Evolutionary conservation across 2,329 filamentous ascomycete genomes (phyloP), one percentile per base, ranked within the genome.

Genomic region (Diaporthe caulivora): DNA sequence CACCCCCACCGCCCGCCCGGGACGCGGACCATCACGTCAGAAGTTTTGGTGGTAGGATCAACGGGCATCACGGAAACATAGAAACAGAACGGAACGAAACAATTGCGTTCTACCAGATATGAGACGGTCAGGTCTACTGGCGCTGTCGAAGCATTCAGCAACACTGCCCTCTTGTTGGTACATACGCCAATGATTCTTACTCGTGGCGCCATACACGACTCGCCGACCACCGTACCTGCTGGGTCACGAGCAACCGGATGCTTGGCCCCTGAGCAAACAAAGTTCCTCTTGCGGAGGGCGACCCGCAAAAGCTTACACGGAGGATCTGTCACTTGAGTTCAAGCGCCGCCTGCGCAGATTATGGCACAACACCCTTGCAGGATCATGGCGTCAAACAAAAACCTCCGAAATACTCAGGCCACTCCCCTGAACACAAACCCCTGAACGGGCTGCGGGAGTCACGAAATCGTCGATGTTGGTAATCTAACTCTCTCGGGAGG

Each of bases 41-140:
- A 24, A 13, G 60, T 37, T 65, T 37, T 37, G 44, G 29, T 44
- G 60, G 60, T 34, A 65, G 44, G 62, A 65, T 65, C 44, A 18
- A 65, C 62, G 31, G 15, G 15, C 62, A 37, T 44, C n/a, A 40
- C 51, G 62, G 18, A 65, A 13, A 31, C 3, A 7, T 31, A 51
- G 62, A 65, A 65, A 65, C 62, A 51, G 62, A 65, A 65, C 62
- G 44, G 37, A 65, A 65, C 62, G 44, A 65, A 65, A 65, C 62
- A 37, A 65, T 37, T 26, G 4, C 11, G 44, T 4, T 37, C 44
- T 29, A 51, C 37, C 62, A 51, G 29, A 29, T n/a, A 29, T 29
- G 15, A 26, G 13, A 37, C 15, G 13, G 1, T 26, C 29, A 24
- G 37, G 2, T 51, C 13, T 40, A 13, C 44, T 37, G 62, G 62